These are phyloP conservation scores for Saccharomyces hybrid DNA, from an alignment of 1,139 yeast genomes.

Conservation along the genomic window DNA sequence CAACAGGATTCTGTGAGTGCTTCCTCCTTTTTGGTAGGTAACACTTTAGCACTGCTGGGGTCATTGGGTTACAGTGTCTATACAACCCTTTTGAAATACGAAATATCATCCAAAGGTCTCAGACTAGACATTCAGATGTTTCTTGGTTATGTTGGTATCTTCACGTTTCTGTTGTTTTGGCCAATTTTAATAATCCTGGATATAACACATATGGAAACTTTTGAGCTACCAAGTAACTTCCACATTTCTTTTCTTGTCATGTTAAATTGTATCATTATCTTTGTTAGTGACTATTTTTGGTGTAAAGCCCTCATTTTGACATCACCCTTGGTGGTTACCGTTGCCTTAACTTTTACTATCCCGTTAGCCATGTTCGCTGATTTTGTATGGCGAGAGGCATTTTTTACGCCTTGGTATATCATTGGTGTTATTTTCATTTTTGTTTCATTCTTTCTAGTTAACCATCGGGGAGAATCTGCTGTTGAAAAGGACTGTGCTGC, in stretches of 20 bases:
- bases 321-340: slow-evolving; percentile 89
- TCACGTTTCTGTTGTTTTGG: slow-evolving; percentile 72
- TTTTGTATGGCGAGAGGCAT: not conserved
- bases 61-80: slow-evolving; percentile 88
- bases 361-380: slow-evolving; percentile 63
- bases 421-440: not conserved
- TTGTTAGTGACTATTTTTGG: slow-evolving; percentile 90
- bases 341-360: slow-evolving; percentile 85
- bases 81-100: slow-evolving; percentile 71
- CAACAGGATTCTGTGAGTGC: slow-evolving; percentile 10
- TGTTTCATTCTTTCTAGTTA: not conserved
- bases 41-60: slow-evolving; percentile 68
- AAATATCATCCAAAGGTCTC: slow-evolving; percentile 57
- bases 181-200: slow-evolving; percentile 67
- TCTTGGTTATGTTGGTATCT: slow-evolving; percentile 90
- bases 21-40: slow-evolving; percentile 58
- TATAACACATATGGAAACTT: slow-evolving; percentile 52
- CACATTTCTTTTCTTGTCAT: slow-evolving; percentile 48
- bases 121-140: slow-evolving; percentile 76
- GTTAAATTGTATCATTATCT: slow-evolving; percentile 66
- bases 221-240: slow-evolving; percentile 56
- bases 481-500: not conserved
- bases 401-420: not conserved
- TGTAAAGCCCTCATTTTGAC: slow-evolving; percentile 89
- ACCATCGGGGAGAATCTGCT: not conserved